Evolutionary conservation across 129 eudicot genomes (phyloP), one percentile per base, ranked within the genome.

Genomic region (Pulicaria dysenterica): DNA sequence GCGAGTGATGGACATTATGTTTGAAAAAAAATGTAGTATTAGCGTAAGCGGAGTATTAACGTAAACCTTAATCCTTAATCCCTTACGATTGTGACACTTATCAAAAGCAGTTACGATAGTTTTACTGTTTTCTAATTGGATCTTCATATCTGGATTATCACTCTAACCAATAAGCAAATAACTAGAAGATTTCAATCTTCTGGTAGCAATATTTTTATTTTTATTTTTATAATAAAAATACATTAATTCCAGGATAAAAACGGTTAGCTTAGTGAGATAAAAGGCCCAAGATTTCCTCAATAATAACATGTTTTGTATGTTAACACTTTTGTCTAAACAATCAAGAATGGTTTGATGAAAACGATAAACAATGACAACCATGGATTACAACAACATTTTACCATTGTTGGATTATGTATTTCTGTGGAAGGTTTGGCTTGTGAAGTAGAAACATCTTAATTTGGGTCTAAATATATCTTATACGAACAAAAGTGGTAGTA

Each of bases 371-470:
- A 67, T 64, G 59, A 58, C 49, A 49, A 31, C 31, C 31, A 6
- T 51, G 14, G 49, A 77, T 57, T 17, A 16, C 34, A 48, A 9
- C 58, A 56, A 46, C 66, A 42, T 24, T 69, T 60, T 60, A 37
- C 42, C 72, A 5, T 60, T 49, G 70, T 43, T 31, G 65, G 81
- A 77, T 70, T 62, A 42, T 44, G 14, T 62, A 50, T 61, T 60
- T 51, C 50, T 5, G 44, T 51, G 16, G 11, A 34, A 49, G 15
- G 80, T 5, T 76, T 76, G 45, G 55, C 74, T 56, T 75, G 58
- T 42, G 56, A 14, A 53, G 56, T 48, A 66, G 42, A 47, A 65
- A 74, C 13, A 64, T 67, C 74, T 39, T 73, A 45, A 10, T 57
- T 14, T 73, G 17, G 63, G 39, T 14, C 2, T 34, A 54, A 19